Conservation (phyloP, 805 yeast species). For the Nakazawaea wickerhamii region DNA sequence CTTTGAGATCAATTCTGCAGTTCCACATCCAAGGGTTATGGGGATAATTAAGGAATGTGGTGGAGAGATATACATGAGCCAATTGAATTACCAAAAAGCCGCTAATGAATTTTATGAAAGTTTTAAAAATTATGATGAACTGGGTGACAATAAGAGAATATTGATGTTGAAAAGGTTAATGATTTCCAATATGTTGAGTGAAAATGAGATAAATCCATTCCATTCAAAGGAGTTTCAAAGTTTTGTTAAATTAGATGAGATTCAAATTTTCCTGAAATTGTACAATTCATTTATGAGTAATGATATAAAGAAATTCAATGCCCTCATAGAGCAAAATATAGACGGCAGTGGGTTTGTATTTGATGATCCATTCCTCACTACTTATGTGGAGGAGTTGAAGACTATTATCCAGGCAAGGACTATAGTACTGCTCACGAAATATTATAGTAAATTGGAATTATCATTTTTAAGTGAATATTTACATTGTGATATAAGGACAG, state of each 20-base stretch:
- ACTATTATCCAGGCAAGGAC: constrained; percentile 20
- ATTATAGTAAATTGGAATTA: constrained; percentile 21
- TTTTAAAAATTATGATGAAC: constrained; percentile 43
- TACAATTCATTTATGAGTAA: constrained; percentile 22
- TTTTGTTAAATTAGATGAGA: constrained; percentile 18
- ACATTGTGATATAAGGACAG: constrained; percentile 15
- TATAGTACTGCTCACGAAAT: constrained; percentile 17
- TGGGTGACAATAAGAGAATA: constrained; percentile 57
- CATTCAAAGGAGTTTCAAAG: constrained; percentile 62
- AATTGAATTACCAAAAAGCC: constrained; percentile 52
- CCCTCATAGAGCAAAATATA: constrained; percentile 14
- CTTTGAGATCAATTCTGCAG: constrained; percentile 47
- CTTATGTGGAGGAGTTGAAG: constrained; percentile 9
- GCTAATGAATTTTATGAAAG: constrained; percentile 43
- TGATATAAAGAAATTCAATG: constrained; percentile 21
- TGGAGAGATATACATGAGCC: constrained; percentile 59
- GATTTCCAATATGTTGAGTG: constrained; percentile 55
- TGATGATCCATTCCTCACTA: constrained; percentile 2
- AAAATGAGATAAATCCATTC: constrained; percentile 63
- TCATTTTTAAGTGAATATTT: constrained; percentile 17
- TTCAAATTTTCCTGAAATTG: constrained; percentile 21
- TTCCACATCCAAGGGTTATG: constrained; percentile 69
- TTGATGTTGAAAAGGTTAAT: constrained; percentile 56
- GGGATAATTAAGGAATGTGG: constrained; percentile 78
- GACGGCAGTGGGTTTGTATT: constrained; percentile 13